These are phyloP conservation scores for Pseudogymnoascus sp. DNA, from an alignment of 2,329 filamentous ascomycete species.

Conservation along the genomic window DNA sequence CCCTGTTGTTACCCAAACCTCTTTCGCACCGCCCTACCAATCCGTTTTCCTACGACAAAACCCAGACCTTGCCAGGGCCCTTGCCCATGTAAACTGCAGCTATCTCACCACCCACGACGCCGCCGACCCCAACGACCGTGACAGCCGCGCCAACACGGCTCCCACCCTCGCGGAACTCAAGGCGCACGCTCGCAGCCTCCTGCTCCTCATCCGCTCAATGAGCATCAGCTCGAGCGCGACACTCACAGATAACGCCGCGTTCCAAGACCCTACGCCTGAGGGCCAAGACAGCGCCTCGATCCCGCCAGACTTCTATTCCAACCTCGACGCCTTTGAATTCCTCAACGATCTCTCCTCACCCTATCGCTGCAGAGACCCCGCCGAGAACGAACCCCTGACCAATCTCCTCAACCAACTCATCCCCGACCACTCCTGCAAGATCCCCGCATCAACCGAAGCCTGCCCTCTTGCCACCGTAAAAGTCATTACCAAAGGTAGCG, in stretches of 20 bases:
- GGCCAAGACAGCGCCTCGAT: slow-evolving; percentile 11
- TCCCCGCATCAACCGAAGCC: not conserved
- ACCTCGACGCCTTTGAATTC: slow-evolving; percentile 49
- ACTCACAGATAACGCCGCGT: slow-evolving; percentile 19
- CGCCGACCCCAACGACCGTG: slow-evolving; percentile 46
- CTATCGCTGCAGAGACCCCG: slow-evolving; percentile 37
- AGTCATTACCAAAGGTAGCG: not conserved
- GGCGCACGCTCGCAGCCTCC: slow-evolving; percentile 52
- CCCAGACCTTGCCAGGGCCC: slow-evolving; percentile 11
- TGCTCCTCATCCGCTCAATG: slow-evolving; percentile 44
- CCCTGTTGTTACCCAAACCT: not conserved
- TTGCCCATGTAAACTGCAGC: slow-evolving; percentile 48
- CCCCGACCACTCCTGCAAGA: not conserved
- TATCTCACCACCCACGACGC: slow-evolving; percentile 47
- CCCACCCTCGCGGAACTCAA: slow-evolving; percentile 53
- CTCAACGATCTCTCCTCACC: slow-evolving; percentile 42
- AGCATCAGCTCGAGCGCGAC: slow-evolving; percentile 32
- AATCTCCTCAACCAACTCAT: slow-evolving; percentile 21
- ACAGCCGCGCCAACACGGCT: slow-evolving; percentile 33
- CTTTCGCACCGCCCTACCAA: slow-evolving; percentile 18
- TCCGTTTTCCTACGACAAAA: slow-evolving; percentile 14
- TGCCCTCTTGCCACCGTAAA: not conserved
- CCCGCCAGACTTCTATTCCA: slow-evolving; percentile 30
- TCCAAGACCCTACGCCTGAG: not conserved
- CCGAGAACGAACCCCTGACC: slow-evolving; percentile 20